Conservation (phyloP, 495 filamentous ascomycete genomes). For the Aspergillus cavernicola region DNA sequence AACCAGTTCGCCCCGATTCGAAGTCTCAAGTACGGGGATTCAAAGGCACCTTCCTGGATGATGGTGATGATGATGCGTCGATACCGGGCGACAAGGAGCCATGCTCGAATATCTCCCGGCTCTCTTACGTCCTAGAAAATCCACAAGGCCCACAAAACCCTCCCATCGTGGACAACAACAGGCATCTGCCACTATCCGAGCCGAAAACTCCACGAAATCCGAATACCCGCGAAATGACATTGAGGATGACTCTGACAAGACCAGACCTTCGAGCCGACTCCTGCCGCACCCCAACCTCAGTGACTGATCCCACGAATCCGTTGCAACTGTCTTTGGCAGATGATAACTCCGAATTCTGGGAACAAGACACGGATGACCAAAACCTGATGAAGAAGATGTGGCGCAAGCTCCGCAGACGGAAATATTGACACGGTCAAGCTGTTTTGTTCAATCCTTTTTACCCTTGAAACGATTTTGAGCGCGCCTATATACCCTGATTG, state of each 20-base stretch:
- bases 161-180: conserved; percentile 1
- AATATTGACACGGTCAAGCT: conserved; percentile 24
- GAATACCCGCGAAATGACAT: conserved; percentile 75
- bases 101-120: conserved; percentile 31
- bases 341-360: conserved; percentile 44
- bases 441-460: conserved; percentile 4
- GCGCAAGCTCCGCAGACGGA: conserved; percentile 40
- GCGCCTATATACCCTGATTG: background rate
- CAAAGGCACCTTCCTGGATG: conserved; percentile 40
- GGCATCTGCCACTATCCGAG: conserved; percentile 22
- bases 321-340: conserved; percentile 48
- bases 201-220: conserved; percentile 18
- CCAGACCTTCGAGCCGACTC: conserved; percentile 73
- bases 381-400: conserved; percentile 54
- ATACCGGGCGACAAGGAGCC: conserved; percentile 20
- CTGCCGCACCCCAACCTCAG: conserved; percentile 41
- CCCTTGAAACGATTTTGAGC: background rate
- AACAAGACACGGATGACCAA: conserved; percentile 36
- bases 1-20: conserved; percentile 11
- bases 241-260: conserved; percentile 89
- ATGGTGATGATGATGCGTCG: conserved; percentile 37
- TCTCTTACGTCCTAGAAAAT: conserved; percentile 13
- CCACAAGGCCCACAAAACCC: conserved; percentile 31
- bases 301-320: conserved; percentile 53
- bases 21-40: conserved; percentile 13